Conservation (phyloP, 768 basidiomycete species). For the Sporobolomyces phaffii region DNA sequence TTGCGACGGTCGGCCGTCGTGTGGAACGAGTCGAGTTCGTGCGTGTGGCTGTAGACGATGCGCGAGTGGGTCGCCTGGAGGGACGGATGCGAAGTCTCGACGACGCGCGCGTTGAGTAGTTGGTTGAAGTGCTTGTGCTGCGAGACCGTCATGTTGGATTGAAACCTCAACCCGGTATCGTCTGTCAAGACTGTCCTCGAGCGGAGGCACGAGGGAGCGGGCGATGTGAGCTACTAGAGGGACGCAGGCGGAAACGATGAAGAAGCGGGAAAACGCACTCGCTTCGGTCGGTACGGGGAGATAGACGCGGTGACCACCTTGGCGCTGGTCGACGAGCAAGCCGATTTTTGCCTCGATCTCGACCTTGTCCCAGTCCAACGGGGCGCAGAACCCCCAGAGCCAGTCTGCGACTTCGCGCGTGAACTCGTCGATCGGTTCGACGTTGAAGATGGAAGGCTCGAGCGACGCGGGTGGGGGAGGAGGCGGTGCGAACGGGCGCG, state of each 20-base stretch:
- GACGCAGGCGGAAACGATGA: neutral
- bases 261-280: constrained; percentile 53
- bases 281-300: constrained; percentile 76
- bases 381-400: constrained; percentile 54
- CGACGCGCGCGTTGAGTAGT: constrained; percentile 75
- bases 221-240: too few species aligned
- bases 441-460: constrained; percentile 66
- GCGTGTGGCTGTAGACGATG: constrained; percentile 68
- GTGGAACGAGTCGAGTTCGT: constrained; percentile 53
- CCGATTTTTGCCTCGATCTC: constrained; percentile 90
- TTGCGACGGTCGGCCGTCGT: constrained; percentile 49
- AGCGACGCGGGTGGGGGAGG: constrained; percentile 23
- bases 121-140: constrained; percentile 84
- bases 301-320: constrained; percentile 55
- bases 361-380: constrained; percentile 48
- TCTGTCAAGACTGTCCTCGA: constrained; percentile 68
- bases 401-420: constrained; percentile 87
- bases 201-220: too few species aligned
- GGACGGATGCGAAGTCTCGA: constrained; percentile 53
- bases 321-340: constrained; percentile 56
- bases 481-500: neutral
- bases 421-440: constrained; percentile 88
- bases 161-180: constrained; percentile 64
- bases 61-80: constrained; percentile 56
- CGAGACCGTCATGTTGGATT: constrained; percentile 82